Base-by-base conservation (phyloP, 169 alveolate genomes). In the Plasmodium vinckei region DNA sequence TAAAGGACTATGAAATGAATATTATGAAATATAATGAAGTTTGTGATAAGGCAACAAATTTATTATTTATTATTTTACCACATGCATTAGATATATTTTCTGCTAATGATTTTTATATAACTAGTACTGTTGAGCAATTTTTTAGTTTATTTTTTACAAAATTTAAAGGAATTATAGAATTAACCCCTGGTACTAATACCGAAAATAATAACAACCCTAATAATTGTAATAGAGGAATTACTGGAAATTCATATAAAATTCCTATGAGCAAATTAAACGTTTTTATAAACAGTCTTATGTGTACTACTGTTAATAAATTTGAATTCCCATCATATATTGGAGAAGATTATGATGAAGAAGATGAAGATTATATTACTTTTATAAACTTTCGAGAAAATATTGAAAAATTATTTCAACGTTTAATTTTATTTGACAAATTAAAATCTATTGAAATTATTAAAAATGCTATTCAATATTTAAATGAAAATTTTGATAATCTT, bases 311-410 rank as follows among this genome's bases (percentile, higher is more conserved):
- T 1, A 82, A 67, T 25, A 82, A 82, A 54, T 82, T 82, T 56
- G 73, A 82, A 17, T 82, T 44, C 15, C 90, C 90, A 9, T 25
- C 56, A 2, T 61, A 67, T 46, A 82, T 82, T 54, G 69, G 21
- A 9, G 90, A 82, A 67, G 65, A 65, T 46, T 82, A 82, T 70
- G 90, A 82, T 67, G 84, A 82, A 60, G 90, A 82, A 47, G 73
- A 77, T 39, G 89, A 77, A 64, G 89, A 77, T 27, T 65, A 67
- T 65, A 56, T 68, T 56, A 25, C 79, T 5, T 82, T 82, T 59
- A 21, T 27, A 39, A 82, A 33, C 13, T 82, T 82, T 54, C n/a
- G 90, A 42, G 90, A 67, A 59, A 82, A 82, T 42, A 68, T 82
- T 0, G 90, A 82, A 82, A 82, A 82, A 54, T 25, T 82, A 5